Evolutionary conservation across 371 early-diverging fungal genomes (phyloP), one percentile per base, ranked within the genome.

Genomic region (Mortierella sp.): DNA sequence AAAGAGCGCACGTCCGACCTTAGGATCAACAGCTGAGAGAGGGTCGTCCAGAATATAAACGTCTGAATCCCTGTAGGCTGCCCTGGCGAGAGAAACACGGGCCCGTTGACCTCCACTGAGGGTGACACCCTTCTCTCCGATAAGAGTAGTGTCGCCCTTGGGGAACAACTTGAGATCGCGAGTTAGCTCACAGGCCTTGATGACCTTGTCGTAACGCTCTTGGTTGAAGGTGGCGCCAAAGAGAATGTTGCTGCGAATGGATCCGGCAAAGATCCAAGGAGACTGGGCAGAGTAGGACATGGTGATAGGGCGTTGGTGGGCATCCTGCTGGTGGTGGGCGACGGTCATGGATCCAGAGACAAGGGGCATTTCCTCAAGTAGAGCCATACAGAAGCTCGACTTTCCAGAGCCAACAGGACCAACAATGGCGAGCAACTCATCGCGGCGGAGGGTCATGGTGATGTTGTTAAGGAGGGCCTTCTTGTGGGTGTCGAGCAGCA

Each of bases 101-200:
- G 95, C 96, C 78, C 93, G 93, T 87, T 96, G 96, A 0, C 98
- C 98, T 63, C 98, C 98, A 75, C 96, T 96, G 16, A 98, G 87
- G 7, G 94, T 96, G 45, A 97, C 91, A 24, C 97, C 97, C 79
- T 94, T 93, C 84, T 97, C 97, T 71, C 98, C 98, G 72, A 98
- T 94, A 87, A 97, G 95, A 0, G 98, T 97, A 72, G 89, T 76
- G 85, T 98, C 98, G 31, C 97, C 97, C 19, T 71, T 74, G n/a
- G 80, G 74, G 28, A 84, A 72, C 68, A 84, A 78, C 19, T 84
- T 78, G 14, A 93, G 73, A 50, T 93, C 93, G 42, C 88, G 88
- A 16, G 87, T 87, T n/a, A 93, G 82, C 60, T 90, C 90, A 45
- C 95, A 92, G 8, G 95, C 91, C 45, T 92, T 91, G 42, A 97